Percentiles rank a stretch among this genome's conserved stretches.
Conservation (phyloP, 2,329 filamentous ascomycete genomes). For the Gaeumannomyces sp. region DNA sequence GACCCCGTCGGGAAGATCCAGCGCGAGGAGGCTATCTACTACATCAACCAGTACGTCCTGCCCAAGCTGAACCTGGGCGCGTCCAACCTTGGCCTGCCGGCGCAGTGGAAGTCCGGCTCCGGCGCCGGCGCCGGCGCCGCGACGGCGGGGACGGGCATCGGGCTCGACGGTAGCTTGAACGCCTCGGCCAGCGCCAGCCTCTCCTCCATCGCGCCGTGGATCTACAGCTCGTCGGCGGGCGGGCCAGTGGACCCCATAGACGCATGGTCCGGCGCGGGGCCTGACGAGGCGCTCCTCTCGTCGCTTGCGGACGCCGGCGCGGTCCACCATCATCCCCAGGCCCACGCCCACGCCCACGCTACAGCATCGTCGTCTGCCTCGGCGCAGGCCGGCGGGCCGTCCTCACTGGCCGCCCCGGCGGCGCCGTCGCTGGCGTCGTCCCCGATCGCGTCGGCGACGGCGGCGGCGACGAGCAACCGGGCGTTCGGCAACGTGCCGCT, state of each 20-base stretch:
- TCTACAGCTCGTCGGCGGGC: slow-evolving; percentile 30
- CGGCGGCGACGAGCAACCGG: slow-evolving; percentile 15
- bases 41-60: slow-evolving; percentile 64
- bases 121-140: slow-evolving; percentile 25
- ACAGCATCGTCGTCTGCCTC: neutral
- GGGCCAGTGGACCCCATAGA: neutral
- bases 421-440: slow-evolving; percentile 7
- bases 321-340: slow-evolving; percentile 4
- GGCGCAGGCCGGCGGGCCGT: slow-evolving; percentile 6
- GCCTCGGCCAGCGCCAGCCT: slow-evolving; percentile 35
- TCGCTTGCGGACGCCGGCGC: slow-evolving; percentile 6
- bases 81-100: neutral
- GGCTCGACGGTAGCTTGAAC: neutral
- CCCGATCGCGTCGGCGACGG: slow-evolving; percentile 13
- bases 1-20: slow-evolving; percentile 61
- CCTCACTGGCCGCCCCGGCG: slow-evolving; percentile 9
- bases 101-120: neutral
- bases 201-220: slow-evolving; percentile 50
- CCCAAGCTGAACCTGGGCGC: slow-evolving; percentile 42
- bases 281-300: slow-evolving; percentile 5
- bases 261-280: neutral
- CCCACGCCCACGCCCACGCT: slow-evolving; percentile 4
- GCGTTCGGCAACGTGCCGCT: slow-evolving; percentile 44
- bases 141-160: neutral
- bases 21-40: slow-evolving; percentile 59